Base-by-base conservation (phyloP, 805 yeast species). In the Henningerozyma blattae region DNA sequence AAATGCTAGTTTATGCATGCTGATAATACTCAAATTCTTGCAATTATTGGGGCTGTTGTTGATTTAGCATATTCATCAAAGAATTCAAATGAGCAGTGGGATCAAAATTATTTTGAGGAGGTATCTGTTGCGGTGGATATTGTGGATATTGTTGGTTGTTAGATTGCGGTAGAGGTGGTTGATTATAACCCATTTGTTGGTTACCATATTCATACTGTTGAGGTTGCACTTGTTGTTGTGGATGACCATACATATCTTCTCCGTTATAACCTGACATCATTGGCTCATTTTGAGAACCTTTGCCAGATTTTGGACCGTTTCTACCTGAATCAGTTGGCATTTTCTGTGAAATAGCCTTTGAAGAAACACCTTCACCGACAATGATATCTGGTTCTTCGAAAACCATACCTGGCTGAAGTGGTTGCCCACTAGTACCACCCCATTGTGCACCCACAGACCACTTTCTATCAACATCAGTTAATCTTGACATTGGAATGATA, bases 351-450 rank as follows among this genome's bases (percentile, higher is more conserved):
- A 84, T 84, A 15, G 95, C 86, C 57, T 87, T 87, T 4, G 95
- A 83, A 1, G 94, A 79, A 32, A 84, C 82, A 41, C 96, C 96
- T 31, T 84, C 76, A 33, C 97, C 97, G 35, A 91, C 83, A 55
- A 87, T 95, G 47, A 89, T 91, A 61, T 91, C 98, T 3, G 98
- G 98, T 60, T 91, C 98, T 56, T 91, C 97, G 53, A 91, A 73
- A 13, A 78, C 83, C 49, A 84, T 61, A 34, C 94, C 94, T 28
- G 83, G 68, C 39, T 64, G 75, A 39, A 91, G 58, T 7, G 87
- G 85, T 50, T 68, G 72, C 15, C 95, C 96, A 33, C 89, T 94
- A 28, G 95, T 81, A 47, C 98, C 98, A 44, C 98, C 98, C 86
- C 94, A 86, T 57, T 84, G 89, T 3, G 97, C 95, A 37, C 70